Evolutionary conservation across 106 monocot species (phyloP).

Genomic region (Dendrobium catenatum): DNA sequence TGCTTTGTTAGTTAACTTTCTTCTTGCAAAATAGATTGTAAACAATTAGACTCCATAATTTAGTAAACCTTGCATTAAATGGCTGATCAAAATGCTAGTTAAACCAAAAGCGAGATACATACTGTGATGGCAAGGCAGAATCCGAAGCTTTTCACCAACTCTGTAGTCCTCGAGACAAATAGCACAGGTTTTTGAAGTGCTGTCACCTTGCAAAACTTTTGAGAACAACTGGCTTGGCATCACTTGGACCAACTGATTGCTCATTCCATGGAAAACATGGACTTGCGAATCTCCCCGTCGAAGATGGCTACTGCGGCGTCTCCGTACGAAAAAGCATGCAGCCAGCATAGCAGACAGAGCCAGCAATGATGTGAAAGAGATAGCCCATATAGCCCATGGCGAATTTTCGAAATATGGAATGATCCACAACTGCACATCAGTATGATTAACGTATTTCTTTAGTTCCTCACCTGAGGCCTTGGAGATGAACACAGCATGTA

Average conservation of each 20-base stretch:
- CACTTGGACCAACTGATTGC: conserved; percentile 59
- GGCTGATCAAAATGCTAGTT: too few relatives aligned
- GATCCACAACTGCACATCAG: conserved; percentile 59
- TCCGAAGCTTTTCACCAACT: conserved; percentile 64
- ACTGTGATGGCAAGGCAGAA: conserved; percentile 87
- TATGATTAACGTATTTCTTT: conserved; percentile 37
- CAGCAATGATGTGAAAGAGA: conserved; percentile 68
- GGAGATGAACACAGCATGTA: conserved; percentile 65
- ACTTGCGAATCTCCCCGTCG: conserved; percentile 18
- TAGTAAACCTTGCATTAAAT: too few relatives aligned
- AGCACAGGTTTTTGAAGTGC: conserved; percentile 72
- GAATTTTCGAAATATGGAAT: conserved; percentile 55
- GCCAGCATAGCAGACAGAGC: conserved; percentile 63
- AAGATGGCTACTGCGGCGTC: conserved; percentile 40
- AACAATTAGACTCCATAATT: too few relatives aligned
- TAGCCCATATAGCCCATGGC: conserved; percentile 73
- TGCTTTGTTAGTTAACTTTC: too few relatives aligned
- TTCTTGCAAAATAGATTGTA: too few relatives aligned
- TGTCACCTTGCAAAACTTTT: conserved; percentile 55
- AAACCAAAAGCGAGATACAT: conserved; percentile 16
- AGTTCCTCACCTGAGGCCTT: conserved; percentile 59
- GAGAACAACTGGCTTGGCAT: conserved; percentile 84
- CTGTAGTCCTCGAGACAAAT: conserved; percentile 86
- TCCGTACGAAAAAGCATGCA: conserved; percentile 76
- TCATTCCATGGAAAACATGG: conserved; percentile 76